Conservation (phyloP, 306 rosid species). For the Parietaria judaica region DNA sequence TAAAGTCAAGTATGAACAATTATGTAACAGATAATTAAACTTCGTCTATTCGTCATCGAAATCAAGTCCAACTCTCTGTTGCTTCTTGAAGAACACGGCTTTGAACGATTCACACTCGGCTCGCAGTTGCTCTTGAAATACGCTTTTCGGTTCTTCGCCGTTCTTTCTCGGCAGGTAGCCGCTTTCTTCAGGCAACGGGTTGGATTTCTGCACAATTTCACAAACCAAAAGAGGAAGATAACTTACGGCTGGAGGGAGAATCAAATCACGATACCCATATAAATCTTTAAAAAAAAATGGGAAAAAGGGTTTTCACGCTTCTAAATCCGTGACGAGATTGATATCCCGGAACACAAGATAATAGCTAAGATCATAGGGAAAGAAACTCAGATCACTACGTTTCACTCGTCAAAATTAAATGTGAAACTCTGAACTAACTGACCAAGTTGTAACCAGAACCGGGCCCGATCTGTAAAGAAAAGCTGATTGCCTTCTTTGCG, state of each 20-base stretch:
- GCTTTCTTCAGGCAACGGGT: constrained; percentile 59
- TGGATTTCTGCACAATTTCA: constrained; percentile 54
- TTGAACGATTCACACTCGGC: constrained; percentile 86
- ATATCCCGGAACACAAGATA: too few species aligned
- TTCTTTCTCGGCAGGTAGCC: constrained; percentile 16
- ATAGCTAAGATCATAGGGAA: too few species aligned
- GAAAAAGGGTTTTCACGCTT: too few species aligned
- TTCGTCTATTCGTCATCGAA: constrained; percentile 49
- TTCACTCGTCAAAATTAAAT: too few species aligned
- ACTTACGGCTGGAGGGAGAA: background rate
- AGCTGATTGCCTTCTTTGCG: constrained; percentile 50
- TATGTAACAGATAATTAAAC: too few species aligned
- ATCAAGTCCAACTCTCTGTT: constrained; percentile 65
- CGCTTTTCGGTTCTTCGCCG: constrained; percentile 29
- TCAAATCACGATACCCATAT: background rate
- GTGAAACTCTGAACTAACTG: constrained; percentile 8
- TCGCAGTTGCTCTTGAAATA: constrained; percentile 63
- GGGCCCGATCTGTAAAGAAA: constrained; percentile 82
- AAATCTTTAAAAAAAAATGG: background rate
- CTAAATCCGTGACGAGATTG: too few species aligned
- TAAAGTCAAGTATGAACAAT: too few species aligned
- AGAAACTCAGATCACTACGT: too few species aligned
- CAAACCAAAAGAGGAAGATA: background rate
- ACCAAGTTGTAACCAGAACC: constrained; percentile 97
- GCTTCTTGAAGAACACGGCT: constrained; percentile 73